A percentile compares a stretch with the other conserved stretches of the same genome.
phyloP scores from a whole-genome alignment of 176 grass and related monocot genomes.

The Carex cristatella region DNA sequence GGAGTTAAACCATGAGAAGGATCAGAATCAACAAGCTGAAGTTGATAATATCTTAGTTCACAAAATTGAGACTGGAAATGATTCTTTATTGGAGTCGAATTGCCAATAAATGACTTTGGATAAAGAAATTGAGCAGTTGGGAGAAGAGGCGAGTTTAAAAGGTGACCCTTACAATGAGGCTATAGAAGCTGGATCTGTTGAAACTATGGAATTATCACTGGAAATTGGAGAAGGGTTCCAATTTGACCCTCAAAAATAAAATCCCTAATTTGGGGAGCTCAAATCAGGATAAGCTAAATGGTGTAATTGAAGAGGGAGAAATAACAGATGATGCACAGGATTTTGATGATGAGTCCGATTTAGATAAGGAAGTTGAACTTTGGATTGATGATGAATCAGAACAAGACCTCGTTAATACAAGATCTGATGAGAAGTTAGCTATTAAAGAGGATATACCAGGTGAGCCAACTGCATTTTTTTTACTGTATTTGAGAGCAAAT shows the following conservation, averaged over 20 bases:
- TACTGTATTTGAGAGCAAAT: not conserved
- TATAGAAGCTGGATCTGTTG: not conserved
- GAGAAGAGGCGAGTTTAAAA: not conserved
- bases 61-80: not conserved
- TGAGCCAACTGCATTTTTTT: not conserved
- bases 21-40: slow-evolving; percentile 1
- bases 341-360: slow-evolving; percentile 31
- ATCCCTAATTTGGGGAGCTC: not conserved
- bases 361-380: slow-evolving; percentile 20
- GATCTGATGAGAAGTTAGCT: slow-evolving; percentile 21
- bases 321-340: slow-evolving; percentile 57
- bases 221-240: not conserved
- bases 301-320: slow-evolving; percentile 69
- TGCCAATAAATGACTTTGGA: not conserved
- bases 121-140: not conserved
- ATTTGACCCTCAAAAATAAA: not conserved
- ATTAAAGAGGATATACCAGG: not conserved
- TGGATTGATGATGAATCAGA: slow-evolving; percentile 33
- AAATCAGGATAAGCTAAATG: slow-evolving; percentile 10
- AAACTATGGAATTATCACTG: not conserved
- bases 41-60: not conserved
- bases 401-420: slow-evolving; percentile 19
- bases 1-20: slow-evolving; percentile 15
- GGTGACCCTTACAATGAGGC: not conserved
- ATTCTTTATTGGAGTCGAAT: not conserved